Evolutionary conservation across 306 rosid species (phyloP).

Genomic region (Begonia loranthoides): DNA sequence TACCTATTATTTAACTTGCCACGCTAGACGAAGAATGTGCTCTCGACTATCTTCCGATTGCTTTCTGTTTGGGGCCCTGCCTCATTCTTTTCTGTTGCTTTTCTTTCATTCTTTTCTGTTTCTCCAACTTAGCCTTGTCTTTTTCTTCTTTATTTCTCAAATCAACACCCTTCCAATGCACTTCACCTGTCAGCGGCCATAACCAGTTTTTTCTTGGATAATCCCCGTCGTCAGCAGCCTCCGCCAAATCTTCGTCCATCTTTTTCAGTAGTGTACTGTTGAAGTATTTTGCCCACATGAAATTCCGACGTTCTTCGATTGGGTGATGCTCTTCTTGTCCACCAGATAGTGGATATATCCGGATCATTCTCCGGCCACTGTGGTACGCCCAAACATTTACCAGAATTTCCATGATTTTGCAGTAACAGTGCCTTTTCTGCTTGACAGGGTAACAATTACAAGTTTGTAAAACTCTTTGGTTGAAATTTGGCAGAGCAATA

Average conservation of each 20-base stretch:
- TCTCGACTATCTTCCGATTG: constrained; percentile 44
- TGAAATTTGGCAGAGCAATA: too few relatives aligned
- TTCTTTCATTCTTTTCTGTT: constrained; percentile 53
- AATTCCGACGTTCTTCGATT: constrained; percentile 45
- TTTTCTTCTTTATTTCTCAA: constrained; percentile 68
- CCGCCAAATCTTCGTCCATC: constrained; percentile 91
- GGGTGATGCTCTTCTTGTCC: constrained; percentile 71
- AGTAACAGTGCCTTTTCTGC: constrained; percentile 78
- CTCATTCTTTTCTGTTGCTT: constrained; percentile 47
- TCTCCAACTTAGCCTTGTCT: constrained; percentile 69
- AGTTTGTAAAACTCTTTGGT: neutral
- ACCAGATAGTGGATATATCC: constrained; percentile 57
- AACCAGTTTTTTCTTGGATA: constrained; percentile 57
- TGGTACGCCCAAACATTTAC: constrained; percentile 97
- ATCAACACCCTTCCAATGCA: constrained; percentile 78
- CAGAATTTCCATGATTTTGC: constrained; percentile 67
- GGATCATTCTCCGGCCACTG: constrained; percentile 79
- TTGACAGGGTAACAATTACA: constrained; percentile 6
- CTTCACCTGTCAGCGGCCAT: constrained; percentile 93
- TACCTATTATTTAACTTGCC: too few relatives aligned
- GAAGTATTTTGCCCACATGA: constrained; percentile 76
- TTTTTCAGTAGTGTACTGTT: constrained; percentile 48
- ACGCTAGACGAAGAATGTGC: too few relatives aligned
- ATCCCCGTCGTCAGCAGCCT: constrained; percentile 83
- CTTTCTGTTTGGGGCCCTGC: constrained; percentile 60